Conservation (phyloP, 2,329 filamentous ascomycete genomes). For the Daldinia sp. region DNA sequence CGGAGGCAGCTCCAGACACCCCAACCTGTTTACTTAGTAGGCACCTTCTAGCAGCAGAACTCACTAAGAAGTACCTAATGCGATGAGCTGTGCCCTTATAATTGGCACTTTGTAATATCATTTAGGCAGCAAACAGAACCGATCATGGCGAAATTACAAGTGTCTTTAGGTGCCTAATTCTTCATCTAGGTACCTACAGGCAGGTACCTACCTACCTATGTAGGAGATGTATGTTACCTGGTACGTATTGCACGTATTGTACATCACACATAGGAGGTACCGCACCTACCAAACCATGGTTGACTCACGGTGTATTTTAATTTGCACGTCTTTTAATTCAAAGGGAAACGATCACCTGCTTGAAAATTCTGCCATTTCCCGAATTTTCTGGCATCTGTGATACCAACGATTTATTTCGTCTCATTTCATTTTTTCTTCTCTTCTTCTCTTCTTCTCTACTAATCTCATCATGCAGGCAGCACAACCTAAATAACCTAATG, state of each 20-base stretch:
- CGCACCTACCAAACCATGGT: conserved; percentile 7
- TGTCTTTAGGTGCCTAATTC: conserved; percentile 5
- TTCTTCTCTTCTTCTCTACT: neutral
- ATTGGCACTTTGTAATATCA: neutral
- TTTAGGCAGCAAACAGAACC: conserved; percentile 6
- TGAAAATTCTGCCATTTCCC: neutral
- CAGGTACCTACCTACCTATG: no score
- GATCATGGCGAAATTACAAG: conserved; percentile 11
- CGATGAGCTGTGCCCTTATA: neutral
- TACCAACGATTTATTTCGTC: neutral
- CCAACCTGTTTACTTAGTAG: conserved; percentile 4
- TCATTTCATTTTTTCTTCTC: neutral
- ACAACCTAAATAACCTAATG: neutral
- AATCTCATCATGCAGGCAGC: neutral
- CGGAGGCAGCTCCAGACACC: conserved; percentile 21
- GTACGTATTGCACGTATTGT: neutral
- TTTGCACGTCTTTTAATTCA: conserved; percentile 11
- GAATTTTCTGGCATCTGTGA: neutral
- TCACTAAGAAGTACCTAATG: neutral
- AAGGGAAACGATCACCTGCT: conserved; percentile 25
- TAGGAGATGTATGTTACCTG: no score
- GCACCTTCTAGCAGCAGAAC: neutral
- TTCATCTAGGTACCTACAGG: no score
- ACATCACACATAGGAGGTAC: neutral
- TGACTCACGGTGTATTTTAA: conserved; percentile 1